Conservation (phyloP, 2,329 filamentous ascomycete species). For the Lecanicillium sp. region DNA sequence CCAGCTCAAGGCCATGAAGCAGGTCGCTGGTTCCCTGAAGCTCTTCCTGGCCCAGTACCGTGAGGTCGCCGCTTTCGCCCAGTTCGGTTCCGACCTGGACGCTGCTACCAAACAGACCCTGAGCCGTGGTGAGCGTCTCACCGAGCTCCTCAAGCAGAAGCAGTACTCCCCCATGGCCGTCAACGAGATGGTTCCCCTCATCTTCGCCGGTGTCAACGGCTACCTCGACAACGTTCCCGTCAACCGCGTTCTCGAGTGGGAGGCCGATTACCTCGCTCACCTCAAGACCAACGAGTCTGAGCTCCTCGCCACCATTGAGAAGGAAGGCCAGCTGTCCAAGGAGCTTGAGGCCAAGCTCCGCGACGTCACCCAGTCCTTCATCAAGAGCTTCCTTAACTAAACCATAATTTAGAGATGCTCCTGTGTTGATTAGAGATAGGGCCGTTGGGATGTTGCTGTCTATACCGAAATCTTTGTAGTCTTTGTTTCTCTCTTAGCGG, state of each 20-base stretch:
- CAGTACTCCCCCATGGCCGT: constrained; percentile 98
- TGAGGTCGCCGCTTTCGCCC: constrained; percentile 98
- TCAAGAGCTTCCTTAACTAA: constrained; percentile 80
- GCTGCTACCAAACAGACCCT: constrained; percentile 98
- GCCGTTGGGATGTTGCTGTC: constrained; percentile 37
- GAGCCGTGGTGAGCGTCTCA: constrained; percentile 95
- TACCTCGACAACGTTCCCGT: constrained; percentile 85
- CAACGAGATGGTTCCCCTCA: constrained; percentile 99
- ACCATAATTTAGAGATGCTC: constrained; percentile 23
- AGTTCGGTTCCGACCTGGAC: constrained; percentile 99
- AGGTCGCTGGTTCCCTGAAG: constrained; percentile 99
- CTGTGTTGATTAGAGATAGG: constrained; percentile 26
- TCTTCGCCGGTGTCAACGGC: constrained; percentile 99
- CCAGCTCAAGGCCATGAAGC: constrained; percentile 99
- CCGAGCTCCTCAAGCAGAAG: constrained; percentile 99
- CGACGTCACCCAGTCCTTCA: constrained; percentile 73
- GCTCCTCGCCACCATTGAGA: constrained; percentile 79
- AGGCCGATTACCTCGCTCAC: constrained; percentile 88
- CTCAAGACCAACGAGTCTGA: constrained; percentile 86
- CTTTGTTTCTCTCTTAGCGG: constrained; percentile 42
- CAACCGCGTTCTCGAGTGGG: constrained; percentile 86
- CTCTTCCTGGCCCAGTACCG: constrained; percentile 99
- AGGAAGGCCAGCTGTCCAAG: constrained; percentile 94
- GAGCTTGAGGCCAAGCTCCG: constrained; percentile 78
- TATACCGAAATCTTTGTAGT: constrained; percentile 39